Percentiles rank a stretch among this genome's conserved stretches.
Conservation (phyloP, 345 rosid species). For the Euphorbia lathyris region DNA sequence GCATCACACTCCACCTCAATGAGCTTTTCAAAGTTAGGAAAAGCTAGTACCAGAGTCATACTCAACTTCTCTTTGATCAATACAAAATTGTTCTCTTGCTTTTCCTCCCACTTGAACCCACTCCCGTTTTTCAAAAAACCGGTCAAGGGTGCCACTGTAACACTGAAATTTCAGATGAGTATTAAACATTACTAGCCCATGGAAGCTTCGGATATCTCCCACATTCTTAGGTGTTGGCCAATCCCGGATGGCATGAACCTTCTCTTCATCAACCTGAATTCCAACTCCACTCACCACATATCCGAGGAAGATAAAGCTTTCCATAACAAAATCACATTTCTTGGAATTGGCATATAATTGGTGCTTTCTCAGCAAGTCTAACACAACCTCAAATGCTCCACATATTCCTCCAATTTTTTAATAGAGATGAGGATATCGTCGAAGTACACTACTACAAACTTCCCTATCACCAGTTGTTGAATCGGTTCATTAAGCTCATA, state of each 20-base stretch:
- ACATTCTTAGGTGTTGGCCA: no score
- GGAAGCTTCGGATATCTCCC: no score
- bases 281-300: no score
- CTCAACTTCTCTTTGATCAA: not conserved
- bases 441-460: not conserved
- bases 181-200: not conserved
- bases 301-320: no score
- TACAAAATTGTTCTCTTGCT: not conserved
- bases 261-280: not conserved
- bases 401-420: no score
- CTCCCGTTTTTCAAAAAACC: not conserved
- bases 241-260: no score
- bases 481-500: no score
- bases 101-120: not conserved
- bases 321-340: no score
- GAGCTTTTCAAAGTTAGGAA: not conserved
- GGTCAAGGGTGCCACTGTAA: not conserved
- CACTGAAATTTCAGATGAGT: not conserved
- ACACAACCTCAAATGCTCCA: not conserved
- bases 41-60: not conserved
- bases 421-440: not conserved
- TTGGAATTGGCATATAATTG: no score
- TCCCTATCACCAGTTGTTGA: no score
- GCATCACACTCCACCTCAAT: not conserved
- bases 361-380: not conserved